Percentiles rank a stretch among this genome's conserved stretches.
Conservation (phyloP, 306 rosid species). For the Vachellia pachyceras region DNA sequence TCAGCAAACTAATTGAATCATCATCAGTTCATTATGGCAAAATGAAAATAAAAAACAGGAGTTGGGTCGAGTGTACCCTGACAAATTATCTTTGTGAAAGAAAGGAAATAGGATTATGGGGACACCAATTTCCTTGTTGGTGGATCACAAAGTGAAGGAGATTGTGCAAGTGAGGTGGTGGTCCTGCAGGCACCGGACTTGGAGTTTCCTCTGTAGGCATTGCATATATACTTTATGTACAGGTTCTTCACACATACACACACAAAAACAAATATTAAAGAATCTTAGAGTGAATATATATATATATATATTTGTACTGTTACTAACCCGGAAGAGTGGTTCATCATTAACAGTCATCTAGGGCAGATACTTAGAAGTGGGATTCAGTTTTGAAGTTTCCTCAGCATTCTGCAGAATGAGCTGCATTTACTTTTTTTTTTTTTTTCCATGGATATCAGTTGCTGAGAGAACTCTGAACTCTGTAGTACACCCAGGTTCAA, state of each 20-base stretch:
- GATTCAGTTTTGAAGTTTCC: neutral
- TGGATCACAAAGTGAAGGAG: neutral
- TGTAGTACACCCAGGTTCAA: neutral
- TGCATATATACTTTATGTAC: neutral
- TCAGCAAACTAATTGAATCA: neutral
- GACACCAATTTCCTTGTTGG: neutral
- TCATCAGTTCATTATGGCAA: neutral
- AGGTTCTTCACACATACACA: neutral
- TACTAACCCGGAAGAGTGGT: neutral
- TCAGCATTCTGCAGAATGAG: neutral
- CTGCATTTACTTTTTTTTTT: conserved; percentile 6
- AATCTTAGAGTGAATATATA: neutral
- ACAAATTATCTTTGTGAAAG: neutral
- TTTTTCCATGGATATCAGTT: neutral
- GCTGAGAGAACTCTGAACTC: neutral
- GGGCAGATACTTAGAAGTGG: neutral
- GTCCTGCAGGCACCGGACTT: neutral
- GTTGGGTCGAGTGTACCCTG: neutral
- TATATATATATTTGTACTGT: neutral
- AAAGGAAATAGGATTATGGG: neutral
- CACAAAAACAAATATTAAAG: neutral
- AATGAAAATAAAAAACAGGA: neutral
- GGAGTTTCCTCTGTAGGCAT: neutral
- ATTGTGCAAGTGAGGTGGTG: neutral
- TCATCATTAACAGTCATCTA: neutral